Evolutionary conservation across 306 rosid genomes (phyloP).

Genomic region (Cucumis hystrix): DNA sequence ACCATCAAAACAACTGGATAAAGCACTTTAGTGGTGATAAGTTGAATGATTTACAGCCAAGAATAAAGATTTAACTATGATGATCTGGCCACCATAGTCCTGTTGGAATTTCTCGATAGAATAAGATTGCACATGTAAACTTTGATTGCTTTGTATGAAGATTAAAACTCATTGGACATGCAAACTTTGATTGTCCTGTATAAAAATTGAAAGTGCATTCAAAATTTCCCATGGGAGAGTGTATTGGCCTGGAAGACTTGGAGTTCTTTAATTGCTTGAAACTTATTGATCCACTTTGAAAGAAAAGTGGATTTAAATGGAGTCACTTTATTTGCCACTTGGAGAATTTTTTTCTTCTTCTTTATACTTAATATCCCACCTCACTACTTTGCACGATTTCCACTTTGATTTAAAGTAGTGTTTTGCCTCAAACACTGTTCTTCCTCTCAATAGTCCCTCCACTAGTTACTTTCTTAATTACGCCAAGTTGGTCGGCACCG

Average conservation of each 20-base stretch:
- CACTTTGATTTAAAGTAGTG: conserved; percentile 3
- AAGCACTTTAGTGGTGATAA: background rate
- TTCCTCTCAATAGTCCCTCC: background rate
- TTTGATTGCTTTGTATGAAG: background rate
- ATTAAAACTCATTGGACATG: background rate
- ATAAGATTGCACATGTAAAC: background rate
- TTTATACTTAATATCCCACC: background rate
- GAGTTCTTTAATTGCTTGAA: background rate
- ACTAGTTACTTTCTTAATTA: conserved; percentile 1
- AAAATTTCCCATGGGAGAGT: background rate
- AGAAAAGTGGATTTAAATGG: conserved; percentile 5
- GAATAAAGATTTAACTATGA: background rate
- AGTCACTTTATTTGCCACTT: conserved; percentile 3
- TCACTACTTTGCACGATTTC: conserved; percentile 5
- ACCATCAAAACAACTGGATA: background rate
- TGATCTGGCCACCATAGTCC: background rate
- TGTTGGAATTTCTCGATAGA: background rate
- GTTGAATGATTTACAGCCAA: background rate
- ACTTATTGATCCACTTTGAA: background rate
- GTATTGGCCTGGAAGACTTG: background rate
- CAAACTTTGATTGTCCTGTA: background rate
- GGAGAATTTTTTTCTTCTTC: background rate
- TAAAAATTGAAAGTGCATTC: background rate
- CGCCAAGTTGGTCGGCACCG: background rate
- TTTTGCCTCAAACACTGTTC: background rate